Base-by-base conservation (phyloP, 768 basidiomycete genomes). In the Lenzites betulinus region DNA sequence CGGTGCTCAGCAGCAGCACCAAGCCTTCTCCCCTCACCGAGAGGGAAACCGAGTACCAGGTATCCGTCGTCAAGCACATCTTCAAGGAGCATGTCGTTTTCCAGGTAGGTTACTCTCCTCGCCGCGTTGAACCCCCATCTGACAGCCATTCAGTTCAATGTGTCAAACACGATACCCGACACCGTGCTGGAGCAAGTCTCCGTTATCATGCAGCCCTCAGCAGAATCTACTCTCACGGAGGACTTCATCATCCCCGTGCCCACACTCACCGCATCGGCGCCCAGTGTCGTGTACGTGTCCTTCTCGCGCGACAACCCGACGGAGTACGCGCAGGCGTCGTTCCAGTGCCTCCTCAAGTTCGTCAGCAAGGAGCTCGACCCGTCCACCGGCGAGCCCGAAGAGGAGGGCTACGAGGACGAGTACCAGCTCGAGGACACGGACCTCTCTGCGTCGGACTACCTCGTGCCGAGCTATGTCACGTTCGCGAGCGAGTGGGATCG, bases 391-490 rank as follows among this genome's bases (percentile, higher is more conserved):
- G 88, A 92, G 69, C 97, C 97, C 9, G 97, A 99, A 75, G 93
- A 92, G 64, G 95, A 97, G 54, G 97, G 97, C n/a, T 99, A 98
- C 74, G 92, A 95, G 70, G 97, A 98, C 77, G 96, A 98, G 75
- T 99, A 99, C 75, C 92, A 93, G 74, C 78, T 98, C 43, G 97
- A 99, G 74, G 97, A 98, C 62, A 85, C 97, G 58, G 97, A 98
- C 72, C 79, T 99, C 54, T 88, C 89, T 60, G 95, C 93, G 12
- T 91, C 89, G 2, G 96, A 98, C 78, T 99, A 96, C 74, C 92
- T 99, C 69, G 79, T 95, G 41, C 96, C 97, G n/a, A 95, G 84
- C 66, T 98, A 98, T 69, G 87, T 86, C 12, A 91, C 92, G 23
- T 98, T 98, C 76, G 83, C 86, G 56, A 83, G 90, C 51, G 97